phyloP scores from a whole-genome alignment of 2,329 filamentous ascomycete species.

The Aspergillus alliaceus region DNA sequence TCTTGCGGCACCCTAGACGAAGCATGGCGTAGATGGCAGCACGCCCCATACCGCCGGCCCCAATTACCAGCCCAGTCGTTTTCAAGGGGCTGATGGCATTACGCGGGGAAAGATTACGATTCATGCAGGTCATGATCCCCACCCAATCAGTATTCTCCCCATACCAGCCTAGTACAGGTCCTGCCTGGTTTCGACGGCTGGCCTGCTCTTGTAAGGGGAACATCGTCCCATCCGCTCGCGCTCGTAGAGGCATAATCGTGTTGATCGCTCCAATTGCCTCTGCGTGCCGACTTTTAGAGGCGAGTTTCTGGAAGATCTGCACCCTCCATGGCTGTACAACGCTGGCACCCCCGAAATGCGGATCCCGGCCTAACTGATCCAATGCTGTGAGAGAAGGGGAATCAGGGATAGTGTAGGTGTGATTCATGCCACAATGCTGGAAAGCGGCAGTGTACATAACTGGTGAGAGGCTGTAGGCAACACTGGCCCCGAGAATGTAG shows the following conservation, averaged over 20 bases:
- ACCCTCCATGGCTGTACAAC: constrained; percentile 47
- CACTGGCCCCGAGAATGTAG: constrained; percentile 43
- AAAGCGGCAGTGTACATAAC: constrained; percentile 46
- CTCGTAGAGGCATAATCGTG: constrained; percentile 45
- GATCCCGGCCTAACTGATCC: constrained; percentile 38
- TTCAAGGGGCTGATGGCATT: constrained; percentile 55
- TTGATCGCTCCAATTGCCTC: constrained; percentile 48
- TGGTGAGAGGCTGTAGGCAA: constrained; percentile 44
- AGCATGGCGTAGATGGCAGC: constrained; percentile 77
- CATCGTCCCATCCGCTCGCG: constrained; percentile 35
- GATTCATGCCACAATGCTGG: constrained; percentile 39
- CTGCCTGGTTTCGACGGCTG: constrained; percentile 43
- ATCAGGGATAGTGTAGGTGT: constrained; percentile 41
- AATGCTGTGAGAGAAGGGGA: constrained; percentile 37
- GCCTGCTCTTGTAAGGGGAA: constrained; percentile 41
- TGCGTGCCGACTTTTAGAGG: constrained; percentile 42
- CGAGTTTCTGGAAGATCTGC: constrained; percentile 37
- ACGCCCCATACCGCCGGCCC: constrained; percentile 72
- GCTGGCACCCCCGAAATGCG: constrained; percentile 43
- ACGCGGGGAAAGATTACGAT: constrained; percentile 43
- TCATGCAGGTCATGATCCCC: constrained; percentile 44
- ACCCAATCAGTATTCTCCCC: constrained; percentile 48
- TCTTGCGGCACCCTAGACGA: constrained; percentile 72
- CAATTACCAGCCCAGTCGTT: constrained; percentile 56
- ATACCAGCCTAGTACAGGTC: constrained; percentile 43